phyloP scores from a whole-genome alignment of 371 early-diverging fungal species.

The Mucor lusitanicus region DNA sequence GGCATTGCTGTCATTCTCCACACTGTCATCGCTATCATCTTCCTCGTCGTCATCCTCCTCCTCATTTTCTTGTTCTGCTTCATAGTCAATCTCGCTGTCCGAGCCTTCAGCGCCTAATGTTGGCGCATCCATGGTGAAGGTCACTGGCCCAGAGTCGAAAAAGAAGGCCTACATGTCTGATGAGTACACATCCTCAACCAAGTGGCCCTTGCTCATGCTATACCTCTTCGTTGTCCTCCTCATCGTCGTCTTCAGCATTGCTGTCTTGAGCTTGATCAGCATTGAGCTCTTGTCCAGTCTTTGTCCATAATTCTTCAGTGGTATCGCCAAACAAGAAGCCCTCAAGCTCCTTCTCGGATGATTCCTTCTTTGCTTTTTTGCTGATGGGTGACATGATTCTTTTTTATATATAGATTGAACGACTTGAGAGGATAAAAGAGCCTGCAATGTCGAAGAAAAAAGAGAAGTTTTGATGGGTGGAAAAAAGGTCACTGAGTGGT shows the following conservation, averaged over 20 bases:
- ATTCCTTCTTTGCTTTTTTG: conserved; percentile 26
- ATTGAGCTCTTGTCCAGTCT: conserved; percentile 36
- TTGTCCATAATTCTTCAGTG: conserved; percentile 34
- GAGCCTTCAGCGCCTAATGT: conserved; percentile 2
- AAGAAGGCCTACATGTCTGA: conserved; percentile 31
- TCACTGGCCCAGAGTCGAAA: conserved; percentile 47
- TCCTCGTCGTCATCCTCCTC: conserved; percentile 15
- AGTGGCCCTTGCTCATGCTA: not conserved
- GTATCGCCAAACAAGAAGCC: conserved; percentile 67
- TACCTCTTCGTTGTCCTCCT: conserved; percentile 29
- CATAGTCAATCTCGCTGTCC: conserved; percentile 26
- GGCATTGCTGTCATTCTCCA: conserved; percentile 29
- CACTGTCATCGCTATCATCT: conserved; percentile 24
- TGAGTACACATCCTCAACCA: not conserved
- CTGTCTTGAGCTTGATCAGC: conserved; percentile 14
- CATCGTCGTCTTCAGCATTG: conserved; percentile 31
- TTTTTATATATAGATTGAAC: not conserved
- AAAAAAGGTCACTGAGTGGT: conserved; percentile 2
- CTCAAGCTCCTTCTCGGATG: conserved; percentile 66
- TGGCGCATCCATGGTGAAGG: conserved; percentile 25
- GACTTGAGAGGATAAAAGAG: not conserved
- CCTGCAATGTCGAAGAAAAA: not conserved
- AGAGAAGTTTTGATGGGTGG: not conserved
- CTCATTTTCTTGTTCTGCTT: conserved; percentile 25
- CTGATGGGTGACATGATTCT: conserved; percentile 18